Base-by-base conservation (phyloP, 495 filamentous ascomycete genomes). In the Hypoxylon fragiforme region DNA sequence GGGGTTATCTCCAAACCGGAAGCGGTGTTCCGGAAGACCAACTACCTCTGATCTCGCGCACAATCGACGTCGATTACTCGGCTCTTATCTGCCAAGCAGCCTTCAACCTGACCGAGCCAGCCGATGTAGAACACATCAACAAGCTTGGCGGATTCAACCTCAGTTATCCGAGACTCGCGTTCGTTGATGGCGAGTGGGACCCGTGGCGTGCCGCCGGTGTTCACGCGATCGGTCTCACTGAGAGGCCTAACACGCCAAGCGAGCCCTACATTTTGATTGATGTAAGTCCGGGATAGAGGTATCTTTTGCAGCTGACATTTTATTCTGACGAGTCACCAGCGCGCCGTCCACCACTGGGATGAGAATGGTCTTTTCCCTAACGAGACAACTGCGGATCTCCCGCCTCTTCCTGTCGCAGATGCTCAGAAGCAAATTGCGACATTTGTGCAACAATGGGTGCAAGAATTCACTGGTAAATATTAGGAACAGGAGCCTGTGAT, bases 1-100 rank as follows among this genome's bases (percentile, higher is more conserved):
- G 86, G 86, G 88, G 87, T 24, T 90, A 78, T 68, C 77, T 88
- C 18, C 77, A 80, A 58, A 86, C 85, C 4, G 87, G 87, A 50
- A 81, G 79, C 31, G 77, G 81, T 19, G 81, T 82, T 1, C 86
- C 87, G 0, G 32, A 57, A 0, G 60, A 71, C 53, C 77, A 83
- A 52, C 75, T 81, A 0, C 84, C 88, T 0, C 62, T 91, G 4
- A 76, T 90, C 48, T 88, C 85, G 6, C 83, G 86, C 6, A 74
- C 78, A 1, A 73, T 87, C 50, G 75, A 80, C 58, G 50, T 89
- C 0, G 65, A 76, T 8, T 87, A 80, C 64, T 51, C 70, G 3
- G 73, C 75, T 4, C 16, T 74, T 2, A 70, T 81, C 55, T 90
- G 87, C 73, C 57, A 66, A 1, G 63, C 75, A 7, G 77, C 78